These are phyloP conservation scores for Eimeria falciformis DNA, from an alignment of 169 alveolate species.

Conservation along the genomic window DNA sequence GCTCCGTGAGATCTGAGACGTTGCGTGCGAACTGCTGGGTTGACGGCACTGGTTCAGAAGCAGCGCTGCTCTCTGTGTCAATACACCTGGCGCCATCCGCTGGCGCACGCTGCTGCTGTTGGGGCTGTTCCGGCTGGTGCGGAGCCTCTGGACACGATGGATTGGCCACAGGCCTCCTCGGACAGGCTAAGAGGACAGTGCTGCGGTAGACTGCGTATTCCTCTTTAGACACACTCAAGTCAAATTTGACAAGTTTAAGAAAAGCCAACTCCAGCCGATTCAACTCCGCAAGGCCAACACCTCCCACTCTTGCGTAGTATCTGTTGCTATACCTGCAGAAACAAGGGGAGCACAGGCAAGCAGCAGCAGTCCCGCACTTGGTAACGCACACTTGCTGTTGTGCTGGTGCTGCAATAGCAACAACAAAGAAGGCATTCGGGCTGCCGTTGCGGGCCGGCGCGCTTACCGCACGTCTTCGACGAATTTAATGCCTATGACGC, in stretches of 20 bases:
- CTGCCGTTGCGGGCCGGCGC: slow-evolving; percentile 27
- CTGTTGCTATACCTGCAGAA: slow-evolving; percentile 86
- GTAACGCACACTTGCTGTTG: background rate
- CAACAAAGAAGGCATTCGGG: background rate
- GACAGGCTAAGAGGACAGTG: slow-evolving; percentile 84
- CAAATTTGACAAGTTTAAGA: slow-evolving; percentile 88
- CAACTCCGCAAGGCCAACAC: slow-evolving; percentile 93
- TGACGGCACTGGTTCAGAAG: background rate
- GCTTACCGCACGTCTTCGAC: slow-evolving; percentile 61
- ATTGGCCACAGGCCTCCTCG: slow-evolving; percentile 42
- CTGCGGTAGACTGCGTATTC: slow-evolving; percentile 90
- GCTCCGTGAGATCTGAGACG: background rate
- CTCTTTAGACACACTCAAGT: slow-evolving; percentile 88
- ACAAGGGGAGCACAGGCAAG: background rate
- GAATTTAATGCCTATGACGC: slow-evolving; percentile 65
- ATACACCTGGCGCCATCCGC: background rate
- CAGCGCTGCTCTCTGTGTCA: background rate
- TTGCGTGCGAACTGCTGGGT: background rate
- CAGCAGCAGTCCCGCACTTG: background rate
- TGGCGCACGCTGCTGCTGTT: slow-evolving; percentile 27
- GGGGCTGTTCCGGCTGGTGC: slow-evolving; percentile 52
- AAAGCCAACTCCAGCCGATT: slow-evolving; percentile 92
- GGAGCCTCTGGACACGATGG: slow-evolving; percentile 15
- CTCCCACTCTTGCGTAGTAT: slow-evolving; percentile 94
- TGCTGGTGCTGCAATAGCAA: background rate